These are phyloP conservation scores for Chaetomiaceae sp. DNA, from an alignment of 2,329 filamentous ascomycete genomes.

Conservation along the genomic window DNA sequence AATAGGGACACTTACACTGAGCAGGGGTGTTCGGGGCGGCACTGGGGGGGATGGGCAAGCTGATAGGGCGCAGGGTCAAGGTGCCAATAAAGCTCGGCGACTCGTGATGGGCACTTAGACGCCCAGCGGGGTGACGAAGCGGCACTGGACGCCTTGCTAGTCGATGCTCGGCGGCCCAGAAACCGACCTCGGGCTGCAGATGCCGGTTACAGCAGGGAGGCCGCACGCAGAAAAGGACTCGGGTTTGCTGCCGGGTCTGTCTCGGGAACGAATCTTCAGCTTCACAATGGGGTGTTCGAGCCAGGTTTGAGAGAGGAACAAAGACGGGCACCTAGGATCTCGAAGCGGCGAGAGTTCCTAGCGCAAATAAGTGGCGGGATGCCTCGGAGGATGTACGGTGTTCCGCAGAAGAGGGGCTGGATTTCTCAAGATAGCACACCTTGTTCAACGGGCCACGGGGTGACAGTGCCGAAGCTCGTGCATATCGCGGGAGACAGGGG, in stretches of 20 bases:
- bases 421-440: slow-evolving; percentile 16
- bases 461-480: slow-evolving; percentile 18
- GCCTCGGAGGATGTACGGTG: not conserved
- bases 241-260: slow-evolving; percentile 11
- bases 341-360: slow-evolving; percentile 3
- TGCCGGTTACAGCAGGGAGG: slow-evolving; percentile 15
- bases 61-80: slow-evolving; percentile 40
- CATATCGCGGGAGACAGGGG: slow-evolving; percentile 13
- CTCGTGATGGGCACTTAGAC: slow-evolving; percentile 42
- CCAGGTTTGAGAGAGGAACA: slow-evolving; percentile 20
- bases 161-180: slow-evolving; percentile 22
- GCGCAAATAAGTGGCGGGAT: slow-evolving; percentile 8
- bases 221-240: not conserved
- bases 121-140: slow-evolving; percentile 37
- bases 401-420: slow-evolving; percentile 7
- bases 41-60: slow-evolving; percentile 28
- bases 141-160: slow-evolving; percentile 29
- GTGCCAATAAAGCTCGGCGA: slow-evolving; percentile 39
- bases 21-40: slow-evolving; percentile 35
- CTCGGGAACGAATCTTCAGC: not conserved
- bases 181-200: slow-evolving; percentile 22
- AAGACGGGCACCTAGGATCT: not conserved
- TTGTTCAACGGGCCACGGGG: slow-evolving; percentile 12
- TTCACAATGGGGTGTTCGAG: slow-evolving; percentile 15
- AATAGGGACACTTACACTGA: slow-evolving; percentile 37